Conservation (phyloP, 768 basidiomycete species). For the Gloeopeniophorella convolvens region DNA sequence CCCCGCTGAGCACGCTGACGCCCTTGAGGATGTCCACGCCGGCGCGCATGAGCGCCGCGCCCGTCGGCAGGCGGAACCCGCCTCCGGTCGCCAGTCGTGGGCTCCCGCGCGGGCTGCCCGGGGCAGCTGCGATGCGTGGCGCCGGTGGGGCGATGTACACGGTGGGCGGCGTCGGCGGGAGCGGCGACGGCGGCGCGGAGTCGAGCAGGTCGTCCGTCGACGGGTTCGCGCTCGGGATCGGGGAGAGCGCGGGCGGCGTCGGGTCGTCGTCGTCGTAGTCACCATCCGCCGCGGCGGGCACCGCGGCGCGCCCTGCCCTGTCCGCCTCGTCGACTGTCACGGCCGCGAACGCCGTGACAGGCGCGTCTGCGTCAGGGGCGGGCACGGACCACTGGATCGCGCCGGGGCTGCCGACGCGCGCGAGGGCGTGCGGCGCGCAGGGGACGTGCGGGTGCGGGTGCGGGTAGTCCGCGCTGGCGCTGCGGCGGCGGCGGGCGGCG, state of each 20-base stretch:
- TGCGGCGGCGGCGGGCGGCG: conserved; percentile 55
- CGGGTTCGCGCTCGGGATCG: conserved; percentile 17
- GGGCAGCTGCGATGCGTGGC: no score
- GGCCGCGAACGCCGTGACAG: conserved; percentile 15
- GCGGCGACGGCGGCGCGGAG: background rate
- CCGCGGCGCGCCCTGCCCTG: no score
- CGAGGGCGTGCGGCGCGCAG: conserved; percentile 9
- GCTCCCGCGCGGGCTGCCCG: no score
- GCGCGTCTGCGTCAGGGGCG: conserved; percentile 14
- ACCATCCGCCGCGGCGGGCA: no score
- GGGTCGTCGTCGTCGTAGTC: conserved; percentile 1
- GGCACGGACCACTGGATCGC: conserved; percentile 20
- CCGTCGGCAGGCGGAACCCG: conserved; percentile 19
- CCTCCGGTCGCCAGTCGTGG: no score
- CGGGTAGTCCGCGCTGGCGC: conserved; percentile 24
- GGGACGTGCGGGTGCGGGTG: conserved; percentile 7
- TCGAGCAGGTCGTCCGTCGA: conserved; percentile 11
- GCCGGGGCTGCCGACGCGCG: conserved; percentile 13
- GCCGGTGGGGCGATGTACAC: background rate
- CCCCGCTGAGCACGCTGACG: conserved; percentile 20
- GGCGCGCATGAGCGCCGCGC: conserved; percentile 23
- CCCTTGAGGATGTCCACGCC: conserved; percentile 27
- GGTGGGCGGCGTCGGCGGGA: conserved; percentile 4
- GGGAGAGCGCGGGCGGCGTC: conserved; percentile 6
- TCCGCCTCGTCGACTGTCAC: conserved; percentile 12